phyloP scores from a whole-genome alignment of 163 green algal species.

The Coccomyxa subellipsoidea region DNA sequence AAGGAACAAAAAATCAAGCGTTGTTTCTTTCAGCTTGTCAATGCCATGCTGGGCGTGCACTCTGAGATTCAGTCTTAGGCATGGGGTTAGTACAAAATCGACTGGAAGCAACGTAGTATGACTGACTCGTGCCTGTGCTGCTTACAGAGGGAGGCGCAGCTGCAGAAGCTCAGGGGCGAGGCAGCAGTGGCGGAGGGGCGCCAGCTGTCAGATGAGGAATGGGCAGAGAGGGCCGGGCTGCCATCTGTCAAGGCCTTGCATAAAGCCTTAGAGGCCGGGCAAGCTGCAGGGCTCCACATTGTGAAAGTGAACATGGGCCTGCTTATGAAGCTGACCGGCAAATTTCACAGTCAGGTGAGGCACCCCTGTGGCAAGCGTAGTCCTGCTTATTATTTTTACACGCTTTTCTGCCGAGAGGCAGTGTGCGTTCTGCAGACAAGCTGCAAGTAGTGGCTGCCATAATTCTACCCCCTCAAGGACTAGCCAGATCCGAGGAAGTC shows the following conservation, averaged over 20 bases:
- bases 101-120: background rate
- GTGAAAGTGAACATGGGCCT: background rate
- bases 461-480: no score
- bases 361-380: background rate
- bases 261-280: background rate
- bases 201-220: background rate
- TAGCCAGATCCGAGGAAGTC: no score
- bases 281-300: background rate
- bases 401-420: no score
- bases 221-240: background rate
- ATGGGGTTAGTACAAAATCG: background rate
- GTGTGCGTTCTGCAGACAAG: no score
- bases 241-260: background rate
- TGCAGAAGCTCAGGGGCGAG: background rate
- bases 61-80: no score
- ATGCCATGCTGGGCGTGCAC: no score
- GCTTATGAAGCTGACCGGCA: background rate
- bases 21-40: no score
- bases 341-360: background rate
- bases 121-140: background rate
- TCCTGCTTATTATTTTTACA: no score
- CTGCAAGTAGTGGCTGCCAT: no score
- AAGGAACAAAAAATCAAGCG: no score
- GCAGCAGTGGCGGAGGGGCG: background rate
- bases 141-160: background rate